Conservation (phyloP, 305 asterid genomes). For the Euphrasia arctica region DNA sequence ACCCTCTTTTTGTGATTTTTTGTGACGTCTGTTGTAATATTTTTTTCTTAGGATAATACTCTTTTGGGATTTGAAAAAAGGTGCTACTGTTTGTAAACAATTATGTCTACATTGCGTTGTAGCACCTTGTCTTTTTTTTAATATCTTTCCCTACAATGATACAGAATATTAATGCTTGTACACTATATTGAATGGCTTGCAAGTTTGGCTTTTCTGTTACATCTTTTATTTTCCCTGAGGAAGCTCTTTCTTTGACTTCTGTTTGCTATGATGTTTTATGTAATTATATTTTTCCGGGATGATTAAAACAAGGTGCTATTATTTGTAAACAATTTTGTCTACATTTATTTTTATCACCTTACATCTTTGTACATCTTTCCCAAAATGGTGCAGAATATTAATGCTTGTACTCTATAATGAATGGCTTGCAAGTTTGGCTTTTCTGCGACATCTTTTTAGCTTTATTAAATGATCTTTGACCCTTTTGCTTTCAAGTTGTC, state of each 20-base stretch:
- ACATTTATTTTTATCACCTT: slow-evolving; percentile 15
- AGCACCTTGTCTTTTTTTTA: slow-evolving; percentile 16
- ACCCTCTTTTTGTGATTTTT: background rate
- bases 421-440: slow-evolving; percentile 44
- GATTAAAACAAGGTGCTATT: slow-evolving; percentile 12
- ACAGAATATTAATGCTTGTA: slow-evolving; percentile 49
- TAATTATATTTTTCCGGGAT: background rate
- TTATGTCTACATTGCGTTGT: background rate
- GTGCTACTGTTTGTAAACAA: slow-evolving; percentile 13
- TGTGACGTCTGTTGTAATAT: background rate
- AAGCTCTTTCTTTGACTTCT: too few relatives aligned
- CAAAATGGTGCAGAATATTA: slow-evolving; percentile 38
- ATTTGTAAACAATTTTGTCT: slow-evolving; percentile 7
- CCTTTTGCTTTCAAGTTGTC: background rate
- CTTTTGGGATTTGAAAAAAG: slow-evolving; percentile 22
- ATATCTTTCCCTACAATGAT: slow-evolving; percentile 29
- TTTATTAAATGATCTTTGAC: too few relatives aligned
- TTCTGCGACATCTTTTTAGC: slow-evolving; percentile 29
- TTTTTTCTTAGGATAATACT: background rate
- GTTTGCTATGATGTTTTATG: background rate
- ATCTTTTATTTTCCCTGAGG: slow-evolving; percentile 8
- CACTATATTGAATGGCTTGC: slow-evolving; percentile 29
- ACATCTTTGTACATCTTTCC: slow-evolving; percentile 24
- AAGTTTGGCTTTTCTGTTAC: slow-evolving; percentile 44
- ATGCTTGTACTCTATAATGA: slow-evolving; percentile 38